Evolutionary conservation across 2,329 filamentous ascomycete genomes (phyloP).

Genomic region (Chrysoporthe austroafricana): DNA sequence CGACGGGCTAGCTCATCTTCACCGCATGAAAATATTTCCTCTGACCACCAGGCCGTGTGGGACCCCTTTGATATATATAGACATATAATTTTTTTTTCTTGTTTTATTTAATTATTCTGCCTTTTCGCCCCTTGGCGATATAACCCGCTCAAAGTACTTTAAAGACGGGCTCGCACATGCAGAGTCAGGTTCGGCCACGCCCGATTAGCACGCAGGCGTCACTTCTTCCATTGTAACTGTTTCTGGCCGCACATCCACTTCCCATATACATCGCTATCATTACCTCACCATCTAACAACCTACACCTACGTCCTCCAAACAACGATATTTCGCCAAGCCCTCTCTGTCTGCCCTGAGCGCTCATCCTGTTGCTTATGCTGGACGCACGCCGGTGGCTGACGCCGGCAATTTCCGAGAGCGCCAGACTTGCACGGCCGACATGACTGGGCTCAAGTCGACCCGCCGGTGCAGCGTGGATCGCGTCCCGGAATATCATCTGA

Average conservation of each 20-base stretch:
- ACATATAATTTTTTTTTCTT: background rate
- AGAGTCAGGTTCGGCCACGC: background rate
- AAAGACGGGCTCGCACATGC: background rate
- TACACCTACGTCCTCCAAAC: background rate
- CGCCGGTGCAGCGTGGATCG: background rate
- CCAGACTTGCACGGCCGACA: background rate
- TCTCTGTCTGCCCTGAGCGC: background rate
- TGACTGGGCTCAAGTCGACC: background rate
- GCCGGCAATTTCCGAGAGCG: background rate
- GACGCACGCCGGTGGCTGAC: background rate
- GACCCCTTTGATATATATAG: background rate
- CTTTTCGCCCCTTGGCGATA: background rate
- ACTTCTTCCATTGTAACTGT: background rate
- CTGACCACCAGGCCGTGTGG: background rate
- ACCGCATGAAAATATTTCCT: background rate
- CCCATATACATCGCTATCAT: background rate
- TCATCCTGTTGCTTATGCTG: background rate
- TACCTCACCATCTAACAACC: background rate
- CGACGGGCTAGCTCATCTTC: background rate
- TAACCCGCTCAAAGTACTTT: background rate
- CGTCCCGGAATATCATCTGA: background rate
- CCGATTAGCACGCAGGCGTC: background rate
- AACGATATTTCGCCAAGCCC: background rate
- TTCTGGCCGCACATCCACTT: background rate
- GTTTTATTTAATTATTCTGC: background rate